Percentiles rank a stretch among this genome's conserved stretches.
Conservation (phyloP, 2,329 filamentous ascomycete species). For the Arthrobotrys sinensis region DNA sequence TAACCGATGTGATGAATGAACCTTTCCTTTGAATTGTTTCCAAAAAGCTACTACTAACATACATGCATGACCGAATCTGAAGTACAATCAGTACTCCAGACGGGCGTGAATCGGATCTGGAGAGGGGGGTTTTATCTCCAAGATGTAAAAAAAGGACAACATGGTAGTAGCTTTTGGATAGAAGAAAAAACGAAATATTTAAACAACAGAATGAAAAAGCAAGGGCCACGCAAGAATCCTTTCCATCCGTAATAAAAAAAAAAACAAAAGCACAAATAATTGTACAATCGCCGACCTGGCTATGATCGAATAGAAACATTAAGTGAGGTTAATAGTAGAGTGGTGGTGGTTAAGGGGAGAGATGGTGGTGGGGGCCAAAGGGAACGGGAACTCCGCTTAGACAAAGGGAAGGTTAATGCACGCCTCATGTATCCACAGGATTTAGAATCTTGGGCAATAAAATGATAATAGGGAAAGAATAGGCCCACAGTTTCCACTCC, state of each 20-base stretch:
- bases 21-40: not conserved
- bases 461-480: constrained; percentile 1
- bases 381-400: constrained; percentile 13
- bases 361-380: not conserved
- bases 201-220: not conserved
- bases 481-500: constrained; percentile 14
- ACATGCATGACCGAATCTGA: not conserved
- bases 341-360: not conserved
- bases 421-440: constrained; percentile 9
- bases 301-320: constrained; percentile 20
- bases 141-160: not conserved
- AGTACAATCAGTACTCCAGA: constrained; percentile 8
- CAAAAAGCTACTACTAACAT: not conserved
- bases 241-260: constrained; percentile 12
- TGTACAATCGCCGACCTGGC: constrained; percentile 26
- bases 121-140: not conserved
- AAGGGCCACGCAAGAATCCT: not conserved
- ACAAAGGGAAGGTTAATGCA: constrained; percentile 7
- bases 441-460: not conserved
- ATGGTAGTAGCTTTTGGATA: constrained; percentile 1
- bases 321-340: constrained; percentile 4
- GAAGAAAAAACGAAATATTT: not conserved
- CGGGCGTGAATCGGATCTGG: not conserved
- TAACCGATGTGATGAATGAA: not conserved
- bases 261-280: constrained; percentile 12